Evolutionary conservation across 495 filamentous ascomycete species (phyloP).

Genomic region (Lophium mytilinum): DNA sequence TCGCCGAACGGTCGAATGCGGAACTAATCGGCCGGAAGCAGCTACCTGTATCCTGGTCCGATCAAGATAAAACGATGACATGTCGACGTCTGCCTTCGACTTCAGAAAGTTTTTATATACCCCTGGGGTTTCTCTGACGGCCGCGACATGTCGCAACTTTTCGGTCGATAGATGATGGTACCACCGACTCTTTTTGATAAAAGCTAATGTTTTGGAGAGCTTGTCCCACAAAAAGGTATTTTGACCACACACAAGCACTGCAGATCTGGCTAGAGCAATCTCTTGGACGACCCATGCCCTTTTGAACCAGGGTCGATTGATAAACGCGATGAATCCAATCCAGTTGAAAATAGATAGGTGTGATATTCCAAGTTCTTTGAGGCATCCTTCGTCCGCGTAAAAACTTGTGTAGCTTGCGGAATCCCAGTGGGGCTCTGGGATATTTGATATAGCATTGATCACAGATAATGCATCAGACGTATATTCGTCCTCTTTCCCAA

Average conservation of each 20-base stretch:
- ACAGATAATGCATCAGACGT: constrained; percentile 8
- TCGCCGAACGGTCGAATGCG: neutral
- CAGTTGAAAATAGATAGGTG: constrained; percentile 18
- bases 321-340: constrained; percentile 17
- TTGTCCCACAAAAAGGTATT: constrained; percentile 15
- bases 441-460: constrained; percentile 2
- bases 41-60: constrained; percentile 7
- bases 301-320: constrained; percentile 21
- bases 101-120: constrained; percentile 13
- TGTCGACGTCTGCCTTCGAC: constrained; percentile 4
- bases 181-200: constrained; percentile 14
- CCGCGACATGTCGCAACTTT: constrained; percentile 9
- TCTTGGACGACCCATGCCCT: constrained; percentile 22
- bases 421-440: constrained; percentile 9
- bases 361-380: neutral
- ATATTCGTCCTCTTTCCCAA: constrained; percentile 21
- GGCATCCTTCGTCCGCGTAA: constrained; percentile 1
- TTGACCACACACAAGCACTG: constrained; percentile 9
- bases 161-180: constrained; percentile 22
- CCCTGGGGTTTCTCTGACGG: constrained; percentile 4
- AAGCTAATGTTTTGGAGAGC: constrained; percentile 12
- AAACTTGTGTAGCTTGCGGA: constrained; percentile 13
- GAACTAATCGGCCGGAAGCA: neutral
- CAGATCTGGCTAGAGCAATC: constrained; percentile 13
- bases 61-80: constrained; percentile 13